Conservation (phyloP, 257 asterid genomes). For the Oldenlandia corymbosa region DNA sequence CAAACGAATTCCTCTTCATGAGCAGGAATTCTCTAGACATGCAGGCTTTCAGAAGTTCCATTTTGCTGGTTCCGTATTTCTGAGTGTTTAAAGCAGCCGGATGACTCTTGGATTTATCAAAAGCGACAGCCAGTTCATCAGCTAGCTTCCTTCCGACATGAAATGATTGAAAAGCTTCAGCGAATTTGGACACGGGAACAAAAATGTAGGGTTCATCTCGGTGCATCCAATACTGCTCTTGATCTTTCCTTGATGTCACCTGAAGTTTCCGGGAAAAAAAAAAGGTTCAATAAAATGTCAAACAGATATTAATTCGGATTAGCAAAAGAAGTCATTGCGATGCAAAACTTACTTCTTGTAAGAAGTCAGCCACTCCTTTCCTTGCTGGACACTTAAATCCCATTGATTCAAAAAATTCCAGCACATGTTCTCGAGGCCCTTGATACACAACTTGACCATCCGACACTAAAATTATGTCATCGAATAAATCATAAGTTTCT, state of each 20-base stretch:
- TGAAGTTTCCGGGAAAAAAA: neutral
- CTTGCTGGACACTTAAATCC: slow-evolving; percentile 81
- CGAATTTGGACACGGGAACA: slow-evolving; percentile 11
- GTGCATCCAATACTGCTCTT: slow-evolving; percentile 23
- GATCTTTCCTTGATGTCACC: slow-evolving; percentile 29
- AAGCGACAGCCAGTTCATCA: slow-evolving; percentile 17
- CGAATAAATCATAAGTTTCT: slow-evolving; percentile 80
- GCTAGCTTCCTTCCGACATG: slow-evolving; percentile 21
- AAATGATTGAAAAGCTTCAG: slow-evolving; percentile 21
- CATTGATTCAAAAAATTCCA: slow-evolving; percentile 54
- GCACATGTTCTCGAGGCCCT: slow-evolving; percentile 67
- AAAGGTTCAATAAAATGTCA: neutral
- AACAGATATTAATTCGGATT: neutral
- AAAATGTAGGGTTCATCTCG: slow-evolving; percentile 15
- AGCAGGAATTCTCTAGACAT: slow-evolving; percentile 18
- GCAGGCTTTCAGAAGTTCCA: slow-evolving; percentile 24
- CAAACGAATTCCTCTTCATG: slow-evolving; percentile 23
- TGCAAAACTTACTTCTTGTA: slow-evolving; percentile 18
- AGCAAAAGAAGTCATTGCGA: neutral
- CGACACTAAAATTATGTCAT: slow-evolving; percentile 68
- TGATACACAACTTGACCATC: slow-evolving; percentile 87
- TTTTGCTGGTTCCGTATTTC: slow-evolving; percentile 16
- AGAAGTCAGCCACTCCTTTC: slow-evolving; percentile 79
- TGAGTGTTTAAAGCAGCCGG: slow-evolving; percentile 20
- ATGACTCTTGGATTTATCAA: slow-evolving; percentile 20